phyloP scores from a whole-genome alignment of 139 green algal species.

The Micromonas pusilla region DNA sequence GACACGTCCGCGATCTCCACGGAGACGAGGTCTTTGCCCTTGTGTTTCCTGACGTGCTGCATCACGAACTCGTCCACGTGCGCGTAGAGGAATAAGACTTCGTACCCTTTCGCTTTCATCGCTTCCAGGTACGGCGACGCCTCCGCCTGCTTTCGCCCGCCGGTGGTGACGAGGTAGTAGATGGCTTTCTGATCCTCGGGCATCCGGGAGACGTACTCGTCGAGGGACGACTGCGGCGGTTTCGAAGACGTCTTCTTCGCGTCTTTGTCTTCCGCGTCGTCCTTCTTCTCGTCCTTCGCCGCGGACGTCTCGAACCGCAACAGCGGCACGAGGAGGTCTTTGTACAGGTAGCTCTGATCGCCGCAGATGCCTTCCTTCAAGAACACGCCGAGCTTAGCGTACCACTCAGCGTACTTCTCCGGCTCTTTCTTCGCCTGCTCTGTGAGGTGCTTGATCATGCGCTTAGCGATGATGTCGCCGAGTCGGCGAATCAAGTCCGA shows the following conservation, averaged over 20 bases:
- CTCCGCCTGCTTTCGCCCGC: slow-evolving; percentile 14
- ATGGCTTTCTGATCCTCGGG: slow-evolving; percentile 5
- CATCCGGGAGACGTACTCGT: slow-evolving; percentile 11
- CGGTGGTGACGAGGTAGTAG: slow-evolving; percentile 22
- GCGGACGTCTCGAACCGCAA: slow-evolving; percentile 9
- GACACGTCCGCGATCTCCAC: slow-evolving; percentile 9
- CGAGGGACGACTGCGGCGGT: background rate
- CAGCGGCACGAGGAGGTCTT: background rate
- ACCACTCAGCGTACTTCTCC: slow-evolving; percentile 19
- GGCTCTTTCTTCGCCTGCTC: slow-evolving; percentile 26
- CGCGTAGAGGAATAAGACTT: slow-evolving; percentile 23
- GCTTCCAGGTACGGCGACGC: slow-evolving; percentile 18
- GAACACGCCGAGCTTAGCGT: slow-evolving; percentile 10
- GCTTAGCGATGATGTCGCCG: slow-evolving; percentile 13
- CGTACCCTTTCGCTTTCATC: background rate
- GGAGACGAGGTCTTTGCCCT: slow-evolving; percentile 2
- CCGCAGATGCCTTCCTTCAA: slow-evolving; percentile 20
- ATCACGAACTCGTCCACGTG: slow-evolving; percentile 30
- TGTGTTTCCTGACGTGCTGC: slow-evolving; percentile 5
- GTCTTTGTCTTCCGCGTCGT: background rate
- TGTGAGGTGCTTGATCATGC: slow-evolving; percentile 3
- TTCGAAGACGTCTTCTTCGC: background rate
- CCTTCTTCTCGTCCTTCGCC: background rate
- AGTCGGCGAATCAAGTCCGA: background rate
- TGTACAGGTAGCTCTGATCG: background rate